A percentile compares a stretch with the other conserved stretches of the same genome.
Evolutionary conservation across 345 rosid genomes (phyloP).

Genomic region (Bruguiera parviflora): DNA sequence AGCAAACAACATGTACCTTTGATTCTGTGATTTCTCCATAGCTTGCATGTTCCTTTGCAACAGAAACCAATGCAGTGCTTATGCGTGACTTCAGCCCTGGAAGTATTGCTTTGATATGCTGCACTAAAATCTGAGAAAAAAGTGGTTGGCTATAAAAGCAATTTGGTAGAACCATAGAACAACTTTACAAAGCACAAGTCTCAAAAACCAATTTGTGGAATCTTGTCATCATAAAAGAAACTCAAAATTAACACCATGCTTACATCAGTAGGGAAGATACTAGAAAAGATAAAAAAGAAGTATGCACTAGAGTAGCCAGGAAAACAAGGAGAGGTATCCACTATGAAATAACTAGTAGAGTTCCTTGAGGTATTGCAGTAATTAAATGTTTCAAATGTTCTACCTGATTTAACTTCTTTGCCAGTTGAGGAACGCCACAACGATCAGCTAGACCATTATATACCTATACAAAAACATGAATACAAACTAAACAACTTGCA

Average conservation of each 20-base stretch:
- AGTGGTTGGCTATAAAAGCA: conserved; percentile 6
- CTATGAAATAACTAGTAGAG: not conserved
- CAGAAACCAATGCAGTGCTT: conserved; percentile 60
- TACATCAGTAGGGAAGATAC: not conserved
- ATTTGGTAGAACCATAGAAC: not conserved
- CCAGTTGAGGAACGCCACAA: conserved; percentile 89
- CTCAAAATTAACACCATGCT: not conserved
- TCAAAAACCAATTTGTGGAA: not conserved
- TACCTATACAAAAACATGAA: conserved; percentile 34
- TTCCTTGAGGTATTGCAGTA: not conserved
- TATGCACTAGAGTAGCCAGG: not conserved
- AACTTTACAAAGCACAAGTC: not conserved
- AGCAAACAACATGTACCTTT: conserved; percentile 44
- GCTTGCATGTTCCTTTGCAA: conserved; percentile 91
- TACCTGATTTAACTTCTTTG: conserved; percentile 96
- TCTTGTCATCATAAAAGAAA: not conserved
- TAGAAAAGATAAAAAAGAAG: not conserved
- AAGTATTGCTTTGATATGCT: conserved; percentile 77
- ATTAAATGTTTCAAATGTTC: conserved; percentile 12
- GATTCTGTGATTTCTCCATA: conserved; percentile 89
- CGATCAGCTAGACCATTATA: conserved; percentile 84
- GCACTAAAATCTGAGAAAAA: conserved; percentile 67
- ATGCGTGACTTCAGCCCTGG: conserved; percentile 81
- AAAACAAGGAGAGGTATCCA: conserved; percentile 3
- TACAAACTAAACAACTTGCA: not conserved